phyloP scores from a whole-genome alignment of 257 asterid species.

The Lycium ferocissimum region DNA sequence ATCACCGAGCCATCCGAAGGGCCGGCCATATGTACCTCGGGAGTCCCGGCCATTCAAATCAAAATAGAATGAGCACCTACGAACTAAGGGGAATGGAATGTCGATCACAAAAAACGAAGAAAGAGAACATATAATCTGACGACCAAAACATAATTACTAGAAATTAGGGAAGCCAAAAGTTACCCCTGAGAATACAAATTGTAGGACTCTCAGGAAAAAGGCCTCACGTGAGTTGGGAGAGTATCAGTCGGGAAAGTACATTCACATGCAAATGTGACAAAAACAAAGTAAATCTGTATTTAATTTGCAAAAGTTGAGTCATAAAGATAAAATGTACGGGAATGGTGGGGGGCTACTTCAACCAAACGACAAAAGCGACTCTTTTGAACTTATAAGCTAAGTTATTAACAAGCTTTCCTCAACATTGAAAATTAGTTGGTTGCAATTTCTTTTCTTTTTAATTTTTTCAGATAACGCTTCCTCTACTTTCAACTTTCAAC shows the following conservation, averaged over 20 bases:
- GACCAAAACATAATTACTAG: not conserved
- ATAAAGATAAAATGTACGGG: constrained; percentile 29
- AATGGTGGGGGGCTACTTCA: not conserved
- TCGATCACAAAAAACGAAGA: no score
- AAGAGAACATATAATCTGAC: not conserved
- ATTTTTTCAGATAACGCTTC: not conserved
- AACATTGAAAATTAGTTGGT: not conserved
- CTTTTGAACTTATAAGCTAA: not conserved
- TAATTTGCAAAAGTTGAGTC: constrained; percentile 45
- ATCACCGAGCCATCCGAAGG: no score
- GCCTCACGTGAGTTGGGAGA: constrained; percentile 55
- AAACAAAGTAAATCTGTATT: constrained; percentile 46
- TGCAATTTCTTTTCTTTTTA: not conserved
- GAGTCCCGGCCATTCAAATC: no score
- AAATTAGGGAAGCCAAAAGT: not conserved
- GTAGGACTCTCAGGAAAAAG: constrained; percentile 15
- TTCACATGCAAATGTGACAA: constrained; percentile 69
- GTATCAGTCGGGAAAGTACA: constrained; percentile 58
- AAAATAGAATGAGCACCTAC: no score
- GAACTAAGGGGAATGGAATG: no score
- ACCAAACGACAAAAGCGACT: constrained; percentile 2
- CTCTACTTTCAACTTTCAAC: not conserved
- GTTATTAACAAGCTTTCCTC: constrained; percentile 10
- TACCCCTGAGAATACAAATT: constrained; percentile 18
- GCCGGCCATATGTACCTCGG: no score